A percentile compares a stretch with the other conserved stretches of the same genome.
Conservation (phyloP, 805 yeast genomes). For the Schwanniomyces polymorphus region DNA sequence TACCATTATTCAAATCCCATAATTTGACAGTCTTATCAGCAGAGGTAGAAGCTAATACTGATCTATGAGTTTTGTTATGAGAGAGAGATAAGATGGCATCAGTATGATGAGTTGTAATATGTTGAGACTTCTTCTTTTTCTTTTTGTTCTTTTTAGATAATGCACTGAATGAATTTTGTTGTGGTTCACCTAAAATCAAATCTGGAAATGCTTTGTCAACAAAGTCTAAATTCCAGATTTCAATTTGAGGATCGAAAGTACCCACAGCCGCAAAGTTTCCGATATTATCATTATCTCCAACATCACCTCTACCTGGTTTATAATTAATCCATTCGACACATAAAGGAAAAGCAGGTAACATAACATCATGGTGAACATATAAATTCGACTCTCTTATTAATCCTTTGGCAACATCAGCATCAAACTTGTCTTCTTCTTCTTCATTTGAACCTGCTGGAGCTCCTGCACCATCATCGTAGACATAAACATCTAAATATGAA, state of each 20-base stretch:
- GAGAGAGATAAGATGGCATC: constrained; percentile 90
- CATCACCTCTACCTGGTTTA: constrained; percentile 53
- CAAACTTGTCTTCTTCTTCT: constrained; percentile 64
- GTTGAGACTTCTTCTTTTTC: constrained; percentile 48
- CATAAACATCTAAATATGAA: constrained; percentile 87
- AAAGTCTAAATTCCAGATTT: constrained; percentile 92
- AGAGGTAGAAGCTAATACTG: constrained; percentile 88
- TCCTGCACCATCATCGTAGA: constrained; percentile 92
- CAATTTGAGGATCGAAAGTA: constrained; percentile 96
- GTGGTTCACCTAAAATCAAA: constrained; percentile 81
- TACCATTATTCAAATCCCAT: constrained; percentile 83
- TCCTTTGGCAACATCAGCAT: constrained; percentile 76
- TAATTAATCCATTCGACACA: constrained; percentile 94
- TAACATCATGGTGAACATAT: constrained; percentile 93
- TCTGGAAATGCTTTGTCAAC: constrained; percentile 95
- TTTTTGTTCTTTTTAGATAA: constrained; percentile 45
- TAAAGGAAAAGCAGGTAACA: constrained; percentile 96
- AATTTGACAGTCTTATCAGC: constrained; percentile 93
- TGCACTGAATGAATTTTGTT: constrained; percentile 40
- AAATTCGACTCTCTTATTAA: constrained; percentile 69
- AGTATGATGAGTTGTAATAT: constrained; percentile 76
- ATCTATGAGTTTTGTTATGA: constrained; percentile 78
- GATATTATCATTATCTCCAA: constrained; percentile 40
- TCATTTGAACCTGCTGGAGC: constrained; percentile 69
- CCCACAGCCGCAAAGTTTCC: constrained; percentile 97